These are phyloP conservation scores for Suillus placidus DNA, from an alignment of 768 basidiomycete genomes.

Conservation along the genomic window DNA sequence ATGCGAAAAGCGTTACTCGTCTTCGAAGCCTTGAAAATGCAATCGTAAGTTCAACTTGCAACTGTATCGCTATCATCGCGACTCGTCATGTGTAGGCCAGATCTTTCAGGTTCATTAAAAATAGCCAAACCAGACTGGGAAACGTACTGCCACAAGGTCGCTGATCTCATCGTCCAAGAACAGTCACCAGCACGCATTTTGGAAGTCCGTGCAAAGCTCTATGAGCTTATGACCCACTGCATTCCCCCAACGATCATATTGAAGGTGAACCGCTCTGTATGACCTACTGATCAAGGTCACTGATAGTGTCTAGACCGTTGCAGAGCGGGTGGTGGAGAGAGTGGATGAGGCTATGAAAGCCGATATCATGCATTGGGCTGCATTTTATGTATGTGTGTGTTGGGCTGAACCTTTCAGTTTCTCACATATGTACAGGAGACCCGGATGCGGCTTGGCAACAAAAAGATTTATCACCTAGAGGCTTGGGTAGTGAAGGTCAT, in stretches of 20 bases:
- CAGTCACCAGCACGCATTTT: constrained; percentile 89
- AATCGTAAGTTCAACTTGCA: constrained; percentile 63
- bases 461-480: constrained; percentile 96
- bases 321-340: constrained; percentile 81
- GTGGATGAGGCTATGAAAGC: constrained; percentile 90
- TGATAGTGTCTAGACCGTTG: constrained; percentile 68
- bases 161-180: constrained; percentile 85
- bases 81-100: constrained; percentile 54
- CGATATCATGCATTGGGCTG: constrained; percentile 97
- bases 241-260: constrained; percentile 92
- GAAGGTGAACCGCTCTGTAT: constrained; percentile 57
- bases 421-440: constrained; percentile 64
- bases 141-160: constrained; percentile 91
- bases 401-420: constrained; percentile 2
- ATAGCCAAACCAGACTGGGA: constrained; percentile 99
- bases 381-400: constrained; percentile 75
- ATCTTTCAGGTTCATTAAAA: constrained; percentile 72
- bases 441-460: constrained; percentile 91
- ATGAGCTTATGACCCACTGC: constrained; percentile 95
- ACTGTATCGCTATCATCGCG: background rate
- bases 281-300: constrained; percentile 2
- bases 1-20: constrained; percentile 93
- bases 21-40: constrained; percentile 95
- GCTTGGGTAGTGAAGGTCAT: constrained; percentile 98
- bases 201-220: constrained; percentile 91